Base-by-base conservation (phyloP, 2,329 filamentous ascomycete genomes). In the Geosmithia putterillii region DNA sequence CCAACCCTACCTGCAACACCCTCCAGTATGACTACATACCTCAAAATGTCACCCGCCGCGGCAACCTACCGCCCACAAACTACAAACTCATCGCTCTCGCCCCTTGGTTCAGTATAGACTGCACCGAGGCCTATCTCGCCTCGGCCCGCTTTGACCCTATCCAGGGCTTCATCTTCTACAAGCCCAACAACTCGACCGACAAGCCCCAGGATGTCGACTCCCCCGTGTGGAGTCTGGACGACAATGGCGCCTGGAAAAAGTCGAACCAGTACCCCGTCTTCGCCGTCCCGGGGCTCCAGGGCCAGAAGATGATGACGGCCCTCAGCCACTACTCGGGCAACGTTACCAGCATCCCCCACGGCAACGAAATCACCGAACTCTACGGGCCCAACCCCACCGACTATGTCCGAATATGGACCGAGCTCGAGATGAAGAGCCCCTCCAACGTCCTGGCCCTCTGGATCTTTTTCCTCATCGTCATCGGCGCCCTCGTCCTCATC, bases 81-180 rank as follows among this genome's bases (percentile, higher is more conserved):
- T 87, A 86, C 58, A 79, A 82, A 44, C 69, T 88, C 42, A 76
- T 95, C 52, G 89, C 84, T 22, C 65, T 95, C 43, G 89, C 86
- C 20, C 90, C 90, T 22, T 96, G 90, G 89, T 78, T 87, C 52
- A 83, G 73, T 48, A 65, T 72, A 7, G 66, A 76, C 21, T 98
- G 90, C 57, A 83, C 86, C 12, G 63, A 71, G 44, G 74, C 81
- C 38, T 95, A 87, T 57, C 71, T 96, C 40, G 63, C 70, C 17
- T 70, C 75, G 18, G 73, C 75, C n/a, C 65, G 69, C 25, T 53
- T 61, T 44, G 76, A 81, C 50, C 71, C 76, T 20, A 69, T 82
- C 9, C 72, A 77, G 37, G 79, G 67, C 19, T 74, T 83, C 54
- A 64, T 83, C 35, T 81, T 83, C 51, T 83, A 81, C 57, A 67